These are phyloP conservation scores for Ambrosia trifida DNA, from an alignment of 129 eudicot species.

Conservation along the genomic window DNA sequence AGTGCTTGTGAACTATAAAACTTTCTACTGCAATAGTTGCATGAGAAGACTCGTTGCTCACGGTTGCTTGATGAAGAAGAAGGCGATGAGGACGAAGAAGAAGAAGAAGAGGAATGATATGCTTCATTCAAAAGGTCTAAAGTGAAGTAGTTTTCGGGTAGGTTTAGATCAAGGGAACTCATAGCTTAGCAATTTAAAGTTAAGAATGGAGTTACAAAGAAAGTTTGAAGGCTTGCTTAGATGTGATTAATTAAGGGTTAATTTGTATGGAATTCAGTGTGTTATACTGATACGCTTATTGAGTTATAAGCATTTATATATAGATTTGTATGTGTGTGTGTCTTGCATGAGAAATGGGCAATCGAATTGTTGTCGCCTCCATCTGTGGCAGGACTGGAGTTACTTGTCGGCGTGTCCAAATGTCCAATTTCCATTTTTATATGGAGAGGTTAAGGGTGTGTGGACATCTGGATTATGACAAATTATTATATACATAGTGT, in stretches of 20 bases:
- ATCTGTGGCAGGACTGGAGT: slow-evolving; percentile 45
- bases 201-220: slow-evolving; percentile 8
- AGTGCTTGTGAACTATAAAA: slow-evolving; percentile 83
- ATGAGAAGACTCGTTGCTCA: slow-evolving; percentile 59
- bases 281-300: neutral
- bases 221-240: slow-evolving; percentile 18
- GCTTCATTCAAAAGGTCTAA: slow-evolving; percentile 42
- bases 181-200: slow-evolving; percentile 17
- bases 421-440: neutral
- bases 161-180: slow-evolving; percentile 51
- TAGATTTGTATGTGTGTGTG: neutral
- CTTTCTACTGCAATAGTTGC: slow-evolving; percentile 75
- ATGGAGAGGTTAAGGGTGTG: neutral
- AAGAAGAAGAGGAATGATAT: neutral
- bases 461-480: neutral
- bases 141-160: slow-evolving; percentile 31
- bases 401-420: slow-evolving; percentile 52
- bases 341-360: slow-evolving; percentile 41
- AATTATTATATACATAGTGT: too few species aligned
- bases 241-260: slow-evolving; percentile 16
- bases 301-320: neutral
- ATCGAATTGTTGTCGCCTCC: slow-evolving; percentile 65
- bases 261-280: slow-evolving; percentile 22
- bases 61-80: slow-evolving; percentile 32
- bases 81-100: slow-evolving; percentile 6